These are phyloP conservation scores for Colletotrichum shisoi DNA, from an alignment of 2,329 filamentous ascomycete species.

Conservation along the genomic window DNA sequence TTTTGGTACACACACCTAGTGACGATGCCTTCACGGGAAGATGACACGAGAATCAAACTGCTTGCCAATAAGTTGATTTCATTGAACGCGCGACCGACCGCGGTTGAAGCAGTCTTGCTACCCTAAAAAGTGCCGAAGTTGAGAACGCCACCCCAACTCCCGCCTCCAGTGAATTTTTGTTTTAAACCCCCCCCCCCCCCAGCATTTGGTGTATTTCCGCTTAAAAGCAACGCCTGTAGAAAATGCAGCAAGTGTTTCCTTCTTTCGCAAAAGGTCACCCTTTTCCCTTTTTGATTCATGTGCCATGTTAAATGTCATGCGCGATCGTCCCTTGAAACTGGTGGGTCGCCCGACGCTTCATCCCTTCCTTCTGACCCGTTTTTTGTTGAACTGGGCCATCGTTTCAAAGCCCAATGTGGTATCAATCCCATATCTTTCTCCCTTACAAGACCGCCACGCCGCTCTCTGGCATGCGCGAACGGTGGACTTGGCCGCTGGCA, in stretches of 20 bases:
- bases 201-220: slow-evolving; percentile 31
- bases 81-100: slow-evolving; percentile 34
- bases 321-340: slow-evolving; percentile 12
- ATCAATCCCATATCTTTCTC: slow-evolving; percentile 20
- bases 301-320: slow-evolving; percentile 40
- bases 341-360: slow-evolving; percentile 31
- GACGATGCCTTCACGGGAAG: background rate
- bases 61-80: slow-evolving; percentile 32
- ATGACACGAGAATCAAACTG: background rate
- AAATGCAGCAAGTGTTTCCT: slow-evolving; percentile 45
- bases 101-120: slow-evolving; percentile 38
- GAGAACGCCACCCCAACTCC: slow-evolving; percentile 45
- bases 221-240: slow-evolving; percentile 48
- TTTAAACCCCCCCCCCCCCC: slow-evolving; percentile 36
- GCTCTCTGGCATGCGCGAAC: slow-evolving; percentile 16
- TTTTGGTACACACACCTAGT: background rate
- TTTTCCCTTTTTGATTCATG: slow-evolving; percentile 39
- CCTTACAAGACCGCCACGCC: slow-evolving; percentile 6
- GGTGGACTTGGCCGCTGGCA: slow-evolving; percentile 21
- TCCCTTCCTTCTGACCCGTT: slow-evolving; percentile 33
- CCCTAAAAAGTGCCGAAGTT: slow-evolving; percentile 37
- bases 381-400: slow-evolving; percentile 35
- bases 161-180: slow-evolving; percentile 35
- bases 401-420: slow-evolving; percentile 27
- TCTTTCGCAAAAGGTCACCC: slow-evolving; percentile 31